Conservation (phyloP, 768 basidiomycete genomes). For the Lanmaoa rubissima region DNA sequence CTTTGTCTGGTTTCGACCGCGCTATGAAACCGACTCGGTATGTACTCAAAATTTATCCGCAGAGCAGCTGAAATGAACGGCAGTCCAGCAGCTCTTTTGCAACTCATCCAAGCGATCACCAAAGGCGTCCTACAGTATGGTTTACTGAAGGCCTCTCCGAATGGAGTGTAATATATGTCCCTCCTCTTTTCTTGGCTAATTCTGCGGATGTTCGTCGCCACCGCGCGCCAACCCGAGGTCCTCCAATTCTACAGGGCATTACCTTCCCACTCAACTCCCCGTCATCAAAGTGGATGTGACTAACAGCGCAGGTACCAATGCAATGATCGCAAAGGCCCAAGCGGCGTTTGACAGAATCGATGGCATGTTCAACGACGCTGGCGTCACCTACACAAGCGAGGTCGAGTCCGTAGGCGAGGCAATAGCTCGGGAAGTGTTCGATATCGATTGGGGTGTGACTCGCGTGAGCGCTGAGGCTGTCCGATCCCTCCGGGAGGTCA, state of each 20-base stretch:
- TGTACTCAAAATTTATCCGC: slow-evolving; percentile 19
- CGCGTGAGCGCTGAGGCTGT: background rate
- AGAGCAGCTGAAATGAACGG: background rate
- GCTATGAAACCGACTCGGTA: slow-evolving; percentile 22
- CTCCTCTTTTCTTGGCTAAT: background rate
- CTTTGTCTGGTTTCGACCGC: slow-evolving; percentile 39
- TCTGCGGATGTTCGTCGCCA: slow-evolving; percentile 28
- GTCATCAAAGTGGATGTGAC: background rate
- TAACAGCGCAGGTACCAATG: background rate
- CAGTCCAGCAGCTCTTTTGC: background rate
- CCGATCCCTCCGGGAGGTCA: background rate
- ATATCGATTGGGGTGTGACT: background rate
- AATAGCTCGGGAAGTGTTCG: background rate
- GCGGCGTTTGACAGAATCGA: background rate
- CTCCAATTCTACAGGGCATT: background rate
- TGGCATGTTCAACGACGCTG: background rate
- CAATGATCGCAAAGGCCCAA: background rate
- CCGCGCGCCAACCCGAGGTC: slow-evolving; percentile 35
- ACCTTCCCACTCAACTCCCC: background rate
- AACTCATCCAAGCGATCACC: background rate
- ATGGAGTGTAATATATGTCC: background rate
- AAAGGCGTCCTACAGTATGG: background rate
- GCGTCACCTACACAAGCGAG: background rate
- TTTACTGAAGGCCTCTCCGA: background rate
- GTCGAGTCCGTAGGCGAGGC: too few relatives aligned